A percentile compares a stretch with the other conserved stretches of the same genome.
phyloP scores from a whole-genome alignment of 2,329 filamentous ascomycete genomes.

The Chaetomiaceae sp. region DNA sequence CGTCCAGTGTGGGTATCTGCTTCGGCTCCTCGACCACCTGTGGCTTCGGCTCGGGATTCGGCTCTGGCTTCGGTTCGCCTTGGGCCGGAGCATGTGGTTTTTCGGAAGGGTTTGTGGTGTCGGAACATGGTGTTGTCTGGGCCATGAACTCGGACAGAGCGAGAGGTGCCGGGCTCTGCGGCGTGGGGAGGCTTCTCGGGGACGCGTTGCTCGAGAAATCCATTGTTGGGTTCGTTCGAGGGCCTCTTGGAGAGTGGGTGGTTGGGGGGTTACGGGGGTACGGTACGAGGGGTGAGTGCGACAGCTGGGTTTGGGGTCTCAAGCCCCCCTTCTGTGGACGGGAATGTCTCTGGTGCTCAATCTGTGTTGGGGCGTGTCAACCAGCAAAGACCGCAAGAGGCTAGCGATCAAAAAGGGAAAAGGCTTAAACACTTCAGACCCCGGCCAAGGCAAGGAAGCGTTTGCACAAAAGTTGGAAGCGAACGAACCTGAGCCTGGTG shows the following conservation, averaged over 20 bases:
- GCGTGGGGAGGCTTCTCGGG: slow-evolving; percentile 10
- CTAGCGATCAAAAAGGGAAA: background rate
- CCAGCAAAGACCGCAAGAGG: background rate
- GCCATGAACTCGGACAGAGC: slow-evolving; percentile 26
- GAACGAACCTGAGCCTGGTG: background rate
- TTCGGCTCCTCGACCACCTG: background rate
- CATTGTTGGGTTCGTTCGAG: slow-evolving; percentile 3
- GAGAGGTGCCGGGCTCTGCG: slow-evolving; percentile 19
- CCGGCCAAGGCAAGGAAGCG: background rate
- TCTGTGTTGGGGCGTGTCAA: background rate
- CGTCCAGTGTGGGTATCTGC: background rate
- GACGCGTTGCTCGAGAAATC: slow-evolving; percentile 14
- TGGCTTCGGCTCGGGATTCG: no score
- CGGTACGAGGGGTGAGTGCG: no score
- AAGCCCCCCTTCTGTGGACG: no score
- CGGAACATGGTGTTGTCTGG: slow-evolving; percentile 16
- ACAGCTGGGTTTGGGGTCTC: no score
- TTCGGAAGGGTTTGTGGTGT: slow-evolving; percentile 14
- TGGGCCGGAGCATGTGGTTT: slow-evolving; percentile 1
- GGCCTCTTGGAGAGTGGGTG: background rate
- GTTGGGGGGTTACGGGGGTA: no score
- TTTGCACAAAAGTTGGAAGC: background rate
- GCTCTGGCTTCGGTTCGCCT: background rate
- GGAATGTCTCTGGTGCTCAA: background rate
- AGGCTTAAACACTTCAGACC: background rate